These are phyloP conservation scores for Balakata baccata DNA, from an alignment of 345 rosid species.

Conservation along the genomic window DNA sequence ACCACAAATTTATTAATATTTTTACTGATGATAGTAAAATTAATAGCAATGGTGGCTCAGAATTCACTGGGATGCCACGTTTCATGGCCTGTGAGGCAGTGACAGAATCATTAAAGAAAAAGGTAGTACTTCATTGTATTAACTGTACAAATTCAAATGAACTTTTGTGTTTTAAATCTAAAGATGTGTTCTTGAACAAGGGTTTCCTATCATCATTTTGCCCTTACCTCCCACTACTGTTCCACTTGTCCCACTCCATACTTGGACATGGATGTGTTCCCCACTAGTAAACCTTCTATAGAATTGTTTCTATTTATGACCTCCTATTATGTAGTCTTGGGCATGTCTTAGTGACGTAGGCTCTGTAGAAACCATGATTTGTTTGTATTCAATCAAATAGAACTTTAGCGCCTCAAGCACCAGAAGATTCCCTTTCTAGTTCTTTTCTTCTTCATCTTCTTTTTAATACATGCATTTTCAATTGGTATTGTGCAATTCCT, in stretches of 20 bases:
- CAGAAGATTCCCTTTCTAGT: too few relatives aligned
- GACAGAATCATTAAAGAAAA: constrained; percentile 60
- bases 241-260: too few relatives aligned
- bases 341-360: not conserved
- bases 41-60: constrained; percentile 73
- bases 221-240: too few relatives aligned
- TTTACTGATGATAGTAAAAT: constrained; percentile 91
- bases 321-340: too few relatives aligned
- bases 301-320: not conserved
- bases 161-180: not conserved
- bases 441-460: too few relatives aligned
- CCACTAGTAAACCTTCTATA: not conserved
- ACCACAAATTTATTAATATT: constrained; percentile 72
- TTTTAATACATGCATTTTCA: not conserved
- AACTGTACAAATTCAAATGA: too few relatives aligned
- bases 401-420: not conserved
- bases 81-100: constrained; percentile 84
- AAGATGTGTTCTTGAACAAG: not conserved
- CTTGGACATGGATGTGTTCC: too few relatives aligned
- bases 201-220: too few relatives aligned
- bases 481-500: not conserved
- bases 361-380: not conserved
- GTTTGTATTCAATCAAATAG: not conserved
- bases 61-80: constrained; percentile 82
- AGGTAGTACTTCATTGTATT: constrained; percentile 37